phyloP scores from a whole-genome alignment of 2,329 filamentous ascomycete species.

The Pyricularia sp. region DNA sequence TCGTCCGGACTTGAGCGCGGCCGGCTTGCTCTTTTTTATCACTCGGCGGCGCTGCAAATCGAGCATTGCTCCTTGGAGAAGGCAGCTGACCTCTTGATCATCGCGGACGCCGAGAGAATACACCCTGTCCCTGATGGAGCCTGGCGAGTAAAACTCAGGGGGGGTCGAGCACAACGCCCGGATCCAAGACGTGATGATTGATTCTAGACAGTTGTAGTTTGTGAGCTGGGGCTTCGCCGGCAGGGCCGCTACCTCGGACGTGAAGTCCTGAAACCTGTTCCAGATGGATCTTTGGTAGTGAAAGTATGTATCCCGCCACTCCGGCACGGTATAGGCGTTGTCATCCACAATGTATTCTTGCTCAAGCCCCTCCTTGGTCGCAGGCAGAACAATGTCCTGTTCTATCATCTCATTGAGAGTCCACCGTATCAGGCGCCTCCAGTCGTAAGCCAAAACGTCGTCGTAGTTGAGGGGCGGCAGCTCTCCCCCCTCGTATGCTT shows the following conservation, averaged over 20 bases:
- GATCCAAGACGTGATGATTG: constrained; percentile 40
- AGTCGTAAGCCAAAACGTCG: constrained; percentile 52
- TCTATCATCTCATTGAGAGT: constrained; percentile 37
- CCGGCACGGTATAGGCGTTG: constrained; percentile 17
- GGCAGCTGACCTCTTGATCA: constrained; percentile 19
- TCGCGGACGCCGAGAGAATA: constrained; percentile 29
- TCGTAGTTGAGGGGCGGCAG: constrained; percentile 51
- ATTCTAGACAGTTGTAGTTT: constrained; percentile 8
- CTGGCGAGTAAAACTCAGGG: constrained; percentile 32
- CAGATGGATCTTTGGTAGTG: constrained; percentile 39
- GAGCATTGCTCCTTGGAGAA: constrained; percentile 35
- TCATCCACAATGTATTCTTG: constrained; percentile 24
- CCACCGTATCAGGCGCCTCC: constrained; percentile 55
- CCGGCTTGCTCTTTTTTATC: constrained; percentile 45
- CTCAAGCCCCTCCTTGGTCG: constrained; percentile 29
- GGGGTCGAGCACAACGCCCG: constrained; percentile 44
- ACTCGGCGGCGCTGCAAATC: constrained; percentile 38
- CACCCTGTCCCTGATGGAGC: constrained; percentile 37
- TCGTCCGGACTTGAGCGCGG: constrained; percentile 41
- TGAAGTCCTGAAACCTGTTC: constrained; percentile 40
- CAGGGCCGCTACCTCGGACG: constrained; percentile 31
- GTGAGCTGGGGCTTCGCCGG: constrained; percentile 6
- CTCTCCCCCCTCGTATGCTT: constrained; percentile 50
- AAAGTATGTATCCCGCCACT: constrained; percentile 47
- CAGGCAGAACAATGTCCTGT: constrained; percentile 34